A percentile compares a stretch with the other conserved stretches of the same genome.
phyloP scores from a whole-genome alignment of 2,329 filamentous ascomycete species.

The Nemania sp. region DNA sequence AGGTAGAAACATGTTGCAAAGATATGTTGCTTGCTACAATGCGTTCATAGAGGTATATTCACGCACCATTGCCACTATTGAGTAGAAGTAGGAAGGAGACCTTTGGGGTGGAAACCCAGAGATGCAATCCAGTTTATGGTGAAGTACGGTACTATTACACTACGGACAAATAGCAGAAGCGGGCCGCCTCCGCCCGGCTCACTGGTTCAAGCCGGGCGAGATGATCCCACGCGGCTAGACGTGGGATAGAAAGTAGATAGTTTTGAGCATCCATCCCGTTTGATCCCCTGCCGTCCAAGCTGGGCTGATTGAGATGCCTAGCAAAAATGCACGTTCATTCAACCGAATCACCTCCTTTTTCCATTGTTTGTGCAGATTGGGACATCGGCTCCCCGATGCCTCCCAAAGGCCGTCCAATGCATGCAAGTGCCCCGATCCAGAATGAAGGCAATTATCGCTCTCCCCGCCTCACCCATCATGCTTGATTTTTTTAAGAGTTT shows the following conservation, averaged over 20 bases:
- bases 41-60: too few species aligned
- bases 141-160: too few species aligned
- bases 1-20: too few species aligned
- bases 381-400: slow-evolving; percentile 9
- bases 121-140: too few species aligned
- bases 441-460: slow-evolving; percentile 5
- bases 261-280: too few species aligned
- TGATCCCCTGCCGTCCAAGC: background rate
- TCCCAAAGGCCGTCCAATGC: background rate
- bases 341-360: too few species aligned
- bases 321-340: slow-evolving; percentile 13
- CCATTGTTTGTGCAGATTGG: slow-evolving; percentile 2
- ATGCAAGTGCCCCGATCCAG: background rate
- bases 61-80: too few species aligned
- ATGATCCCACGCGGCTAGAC: background rate
- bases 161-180: background rate
- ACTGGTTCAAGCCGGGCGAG: background rate
- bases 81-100: too few species aligned
- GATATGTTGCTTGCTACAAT: too few species aligned
- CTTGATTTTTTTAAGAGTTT: slow-evolving; percentile 2
- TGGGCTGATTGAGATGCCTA: slow-evolving; percentile 13
- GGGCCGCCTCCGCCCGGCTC: background rate
- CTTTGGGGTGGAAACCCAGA: too few species aligned
- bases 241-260: background rate
- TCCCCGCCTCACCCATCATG: slow-evolving; percentile 5